Conservation (phyloP, 176 grass and related monocot species). For the Oryza glumipatula region DNA sequence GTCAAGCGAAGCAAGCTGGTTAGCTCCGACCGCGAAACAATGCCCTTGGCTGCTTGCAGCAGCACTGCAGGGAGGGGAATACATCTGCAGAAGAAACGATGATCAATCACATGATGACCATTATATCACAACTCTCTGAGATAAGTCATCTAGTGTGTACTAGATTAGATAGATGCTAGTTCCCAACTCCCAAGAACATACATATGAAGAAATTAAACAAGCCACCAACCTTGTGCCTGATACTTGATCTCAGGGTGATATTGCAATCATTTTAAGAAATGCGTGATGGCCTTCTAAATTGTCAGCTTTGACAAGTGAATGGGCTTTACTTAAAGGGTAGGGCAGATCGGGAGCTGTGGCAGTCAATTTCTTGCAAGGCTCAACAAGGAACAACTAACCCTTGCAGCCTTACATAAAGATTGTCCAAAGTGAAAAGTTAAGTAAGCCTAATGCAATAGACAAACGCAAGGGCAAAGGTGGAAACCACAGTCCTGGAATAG, state of each 20-base stretch:
- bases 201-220: conserved; percentile 28
- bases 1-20: conserved; percentile 54
- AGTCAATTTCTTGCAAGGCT: conserved; percentile 86
- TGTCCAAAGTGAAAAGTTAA: conserved; percentile 93
- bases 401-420: conserved; percentile 82
- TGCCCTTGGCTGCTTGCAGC: conserved; percentile 46
- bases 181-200: conserved; percentile 33
- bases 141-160: neutral
- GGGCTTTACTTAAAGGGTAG: conserved; percentile 69
- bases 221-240: conserved; percentile 38
- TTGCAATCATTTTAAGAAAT: conserved; percentile 46
- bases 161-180: conserved; percentile 14
- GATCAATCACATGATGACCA: conserved; percentile 14
- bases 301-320: conserved; percentile 52
- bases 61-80: conserved; percentile 42
- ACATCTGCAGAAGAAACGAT: conserved; percentile 56
- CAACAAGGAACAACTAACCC: conserved; percentile 79
- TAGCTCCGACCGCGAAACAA: conserved; percentile 52
- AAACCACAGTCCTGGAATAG: conserved; percentile 46
- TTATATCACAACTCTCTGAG: conserved; percentile 20
- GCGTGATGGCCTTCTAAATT: conserved; percentile 37
- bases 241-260: conserved; percentile 36
- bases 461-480: conserved; percentile 53
- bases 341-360: conserved; percentile 55
- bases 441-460: conserved; percentile 54